These are phyloP conservation scores for Mycena leptocephala DNA, from an alignment of 768 basidiomycete species.

Conservation along the genomic window DNA sequence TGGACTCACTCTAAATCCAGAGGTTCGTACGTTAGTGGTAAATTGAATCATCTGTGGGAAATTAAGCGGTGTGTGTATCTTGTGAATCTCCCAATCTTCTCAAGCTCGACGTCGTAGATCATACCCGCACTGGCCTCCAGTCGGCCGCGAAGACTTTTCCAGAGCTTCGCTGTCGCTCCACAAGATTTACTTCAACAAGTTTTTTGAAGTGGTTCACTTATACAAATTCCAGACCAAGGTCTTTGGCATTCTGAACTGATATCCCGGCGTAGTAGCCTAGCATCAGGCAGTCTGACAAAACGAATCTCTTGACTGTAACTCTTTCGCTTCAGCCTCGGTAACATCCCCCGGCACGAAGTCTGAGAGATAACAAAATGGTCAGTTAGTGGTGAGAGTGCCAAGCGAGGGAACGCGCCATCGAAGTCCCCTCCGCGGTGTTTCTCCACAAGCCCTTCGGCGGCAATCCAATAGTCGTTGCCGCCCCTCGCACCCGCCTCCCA, in stretches of 20 bases:
- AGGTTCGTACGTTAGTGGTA: no score
- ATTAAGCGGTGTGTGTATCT: no score
- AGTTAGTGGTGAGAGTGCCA: background rate
- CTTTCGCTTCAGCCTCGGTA: background rate
- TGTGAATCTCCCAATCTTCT: no score
- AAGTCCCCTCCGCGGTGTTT: background rate
- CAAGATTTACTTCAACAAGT: no score
- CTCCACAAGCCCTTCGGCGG: background rate
- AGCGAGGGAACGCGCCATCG: background rate
- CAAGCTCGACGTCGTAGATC: no score
- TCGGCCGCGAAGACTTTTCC: no score
- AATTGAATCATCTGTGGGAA: no score
- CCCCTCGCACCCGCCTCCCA: conserved; percentile 12
- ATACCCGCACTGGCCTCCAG: no score
- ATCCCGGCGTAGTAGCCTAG: background rate
- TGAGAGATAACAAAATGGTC: background rate
- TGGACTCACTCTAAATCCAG: no score
- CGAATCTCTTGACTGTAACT: background rate
- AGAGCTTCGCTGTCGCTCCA: no score
- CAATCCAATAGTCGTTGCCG: background rate
- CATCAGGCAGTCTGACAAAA: background rate
- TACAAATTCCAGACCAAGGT: no score
- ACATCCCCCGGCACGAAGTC: background rate
- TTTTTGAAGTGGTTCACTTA: no score
- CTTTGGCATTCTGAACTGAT: background rate